Evolutionary conservation across 208 protist species (phyloP).

Genomic region (Leishmania gerbilli): DNA sequence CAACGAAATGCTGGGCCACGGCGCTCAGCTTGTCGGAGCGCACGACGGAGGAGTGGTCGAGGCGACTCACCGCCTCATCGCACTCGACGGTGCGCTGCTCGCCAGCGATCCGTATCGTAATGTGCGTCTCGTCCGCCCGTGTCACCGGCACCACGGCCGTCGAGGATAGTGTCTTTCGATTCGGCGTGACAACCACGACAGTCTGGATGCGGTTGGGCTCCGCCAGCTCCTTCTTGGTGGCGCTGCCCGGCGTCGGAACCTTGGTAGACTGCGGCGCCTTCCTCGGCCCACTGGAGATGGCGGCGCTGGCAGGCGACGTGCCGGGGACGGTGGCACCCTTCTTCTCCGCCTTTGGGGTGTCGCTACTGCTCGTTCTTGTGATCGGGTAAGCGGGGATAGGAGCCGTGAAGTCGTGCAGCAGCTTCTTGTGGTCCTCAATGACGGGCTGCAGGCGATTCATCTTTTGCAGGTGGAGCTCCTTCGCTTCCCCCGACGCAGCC

Average conservation of each 20-base stretch:
- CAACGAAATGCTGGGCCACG: constrained; percentile 29
- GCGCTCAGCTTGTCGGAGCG: constrained; percentile 26
- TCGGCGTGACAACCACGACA: constrained; percentile 42
- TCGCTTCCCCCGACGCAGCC: constrained; percentile 10
- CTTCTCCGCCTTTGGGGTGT: background rate
- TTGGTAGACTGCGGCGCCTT: background rate
- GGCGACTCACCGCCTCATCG: constrained; percentile 42
- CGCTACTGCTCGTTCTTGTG: constrained; percentile 2
- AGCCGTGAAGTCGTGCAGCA: constrained; percentile 35
- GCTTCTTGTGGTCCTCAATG: constrained; percentile 38
- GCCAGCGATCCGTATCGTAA: constrained; percentile 11
- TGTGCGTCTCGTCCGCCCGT: constrained; percentile 28
- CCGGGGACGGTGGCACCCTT: background rate
- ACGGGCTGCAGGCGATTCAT: constrained; percentile 33
- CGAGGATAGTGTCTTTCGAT: constrained; percentile 9
- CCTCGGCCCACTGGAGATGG: background rate
- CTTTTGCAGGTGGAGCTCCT: constrained; percentile 34
- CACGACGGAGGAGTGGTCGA: constrained; percentile 23
- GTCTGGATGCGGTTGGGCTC: constrained; percentile 26
- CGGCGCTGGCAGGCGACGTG: background rate
- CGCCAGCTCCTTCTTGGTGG: constrained; percentile 5
- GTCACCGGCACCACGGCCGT: constrained; percentile 11
- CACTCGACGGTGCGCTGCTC: constrained; percentile 16
- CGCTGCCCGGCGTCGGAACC: constrained; percentile 3
- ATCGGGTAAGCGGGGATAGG: constrained; percentile 34